Conservation (phyloP, 495 filamentous ascomycete species). For the Echria macrotheca region DNA sequence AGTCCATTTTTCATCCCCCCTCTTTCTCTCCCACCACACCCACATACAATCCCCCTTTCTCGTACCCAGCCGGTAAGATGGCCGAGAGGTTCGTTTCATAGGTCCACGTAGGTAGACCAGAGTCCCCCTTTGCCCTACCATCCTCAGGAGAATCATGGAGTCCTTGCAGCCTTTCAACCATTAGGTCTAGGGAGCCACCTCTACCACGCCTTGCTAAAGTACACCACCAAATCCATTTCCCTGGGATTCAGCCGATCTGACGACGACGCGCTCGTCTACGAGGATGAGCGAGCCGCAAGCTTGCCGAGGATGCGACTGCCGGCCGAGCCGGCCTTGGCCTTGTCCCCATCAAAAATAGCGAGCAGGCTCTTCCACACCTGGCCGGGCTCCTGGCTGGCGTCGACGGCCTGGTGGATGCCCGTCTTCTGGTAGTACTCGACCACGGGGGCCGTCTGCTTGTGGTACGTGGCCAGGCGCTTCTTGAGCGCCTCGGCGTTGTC, state of each 20-base stretch:
- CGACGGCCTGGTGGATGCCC: conserved; percentile 92
- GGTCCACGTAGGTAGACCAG: no score
- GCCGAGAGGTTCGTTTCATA: no score
- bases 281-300: conserved; percentile 41
- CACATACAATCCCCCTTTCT: no score
- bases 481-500: conserved; percentile 96
- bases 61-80: no score
- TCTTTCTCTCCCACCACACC: no score
- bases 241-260: conserved; percentile 7
- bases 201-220: conserved; percentile 14
- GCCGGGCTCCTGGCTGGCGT: conserved; percentile 93
- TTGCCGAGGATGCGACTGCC: conserved; percentile 42
- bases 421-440: conserved; percentile 94
- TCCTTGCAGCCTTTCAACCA: no score
- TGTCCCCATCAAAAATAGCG: conserved; percentile 61
- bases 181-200: no score
- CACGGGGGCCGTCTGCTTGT: conserved; percentile 88
- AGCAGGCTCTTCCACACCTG: conserved; percentile 92
- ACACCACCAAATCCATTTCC: conserved; percentile 20
- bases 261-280: conserved; percentile 20
- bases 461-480: conserved; percentile 92
- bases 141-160: no score
- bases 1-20: no score
- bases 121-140: no score
- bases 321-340: conserved; percentile 46